Evolutionary conservation across 129 eudicot genomes (phyloP).

Genomic region (Heracleum sosnowskyi): DNA sequence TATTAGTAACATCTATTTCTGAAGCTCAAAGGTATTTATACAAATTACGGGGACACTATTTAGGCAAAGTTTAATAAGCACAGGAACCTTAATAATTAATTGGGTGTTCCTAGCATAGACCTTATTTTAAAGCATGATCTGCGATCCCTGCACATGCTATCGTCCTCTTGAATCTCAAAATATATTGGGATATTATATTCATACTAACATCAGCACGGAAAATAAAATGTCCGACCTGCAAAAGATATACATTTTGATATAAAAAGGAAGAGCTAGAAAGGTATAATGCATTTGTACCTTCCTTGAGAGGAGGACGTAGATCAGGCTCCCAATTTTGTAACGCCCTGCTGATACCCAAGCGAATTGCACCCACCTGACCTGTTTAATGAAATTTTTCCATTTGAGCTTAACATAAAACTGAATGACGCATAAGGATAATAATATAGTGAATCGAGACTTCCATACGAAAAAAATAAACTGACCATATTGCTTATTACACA

Average conservation of each 20-base stretch:
- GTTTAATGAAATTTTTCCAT: constrained; percentile 12
- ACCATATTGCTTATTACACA: not conserved
- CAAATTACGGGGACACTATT: not conserved
- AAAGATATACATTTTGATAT: not conserved
- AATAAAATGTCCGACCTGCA: not conserved
- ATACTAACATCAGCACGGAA: not conserved
- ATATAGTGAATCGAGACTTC: not conserved
- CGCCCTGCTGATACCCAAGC: constrained; percentile 89
- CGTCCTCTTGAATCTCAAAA: not conserved
- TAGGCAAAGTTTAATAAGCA: not conserved
- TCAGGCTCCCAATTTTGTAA: constrained; percentile 89
- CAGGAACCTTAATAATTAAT: not conserved
- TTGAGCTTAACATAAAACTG: not conserved
- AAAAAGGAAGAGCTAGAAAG: constrained; percentile 1
- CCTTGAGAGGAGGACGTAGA: constrained; percentile 73
- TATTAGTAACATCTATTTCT: not conserved
- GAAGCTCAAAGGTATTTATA: not conserved
- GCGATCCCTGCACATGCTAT: not conserved
- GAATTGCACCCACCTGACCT: constrained; percentile 96
- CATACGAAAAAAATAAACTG: not conserved
- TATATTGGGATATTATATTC: not conserved
- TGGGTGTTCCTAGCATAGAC: not conserved
- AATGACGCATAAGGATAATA: not conserved
- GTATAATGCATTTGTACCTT: constrained; percentile 32
- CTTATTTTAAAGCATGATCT: not conserved